phyloP scores from a whole-genome alignment of 2,329 filamentous ascomycete genomes.

The Fusarium bulbicola region DNA sequence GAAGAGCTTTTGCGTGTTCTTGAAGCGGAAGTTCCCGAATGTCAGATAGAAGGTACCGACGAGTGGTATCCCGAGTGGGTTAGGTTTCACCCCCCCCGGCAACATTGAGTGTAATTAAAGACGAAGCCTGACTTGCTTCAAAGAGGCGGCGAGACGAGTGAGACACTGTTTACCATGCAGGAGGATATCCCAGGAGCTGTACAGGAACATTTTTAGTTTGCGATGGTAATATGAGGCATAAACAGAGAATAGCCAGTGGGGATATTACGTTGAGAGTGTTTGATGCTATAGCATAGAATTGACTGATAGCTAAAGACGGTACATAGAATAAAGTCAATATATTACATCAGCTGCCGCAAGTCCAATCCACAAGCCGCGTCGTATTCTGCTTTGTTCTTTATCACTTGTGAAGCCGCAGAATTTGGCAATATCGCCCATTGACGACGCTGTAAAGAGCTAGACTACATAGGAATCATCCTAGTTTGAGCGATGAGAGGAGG shows the following conservation, averaged over 20 bases:
- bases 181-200: too few relatives aligned
- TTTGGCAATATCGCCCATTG: fast-evolving
- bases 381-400: fast-evolving
- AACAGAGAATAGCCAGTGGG: fast-evolving
- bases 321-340: fast-evolving
- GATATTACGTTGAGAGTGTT: fast-evolving
- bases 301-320: fast-evolving
- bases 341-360: too few relatives aligned
- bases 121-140: background rate
- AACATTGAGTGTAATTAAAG: fast-evolving
- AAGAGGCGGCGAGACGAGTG: fast-evolving
- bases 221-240: fast-evolving
- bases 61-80: background rate
- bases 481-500: background rate
- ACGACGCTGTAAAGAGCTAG: background rate
- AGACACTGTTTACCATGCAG: fast-evolving
- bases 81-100: background rate
- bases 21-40: background rate
- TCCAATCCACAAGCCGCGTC: too few relatives aligned
- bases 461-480: background rate
- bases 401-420: fast-evolving
- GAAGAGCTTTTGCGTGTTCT: background rate
- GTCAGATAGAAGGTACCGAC: background rate
- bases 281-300: too few relatives aligned
- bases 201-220: fast-evolving